Percentiles rank a stretch among this genome's conserved stretches.
Conservation (phyloP, 108 stramenopile genomes). For the Cyclostephanos invisitatus region DNA sequence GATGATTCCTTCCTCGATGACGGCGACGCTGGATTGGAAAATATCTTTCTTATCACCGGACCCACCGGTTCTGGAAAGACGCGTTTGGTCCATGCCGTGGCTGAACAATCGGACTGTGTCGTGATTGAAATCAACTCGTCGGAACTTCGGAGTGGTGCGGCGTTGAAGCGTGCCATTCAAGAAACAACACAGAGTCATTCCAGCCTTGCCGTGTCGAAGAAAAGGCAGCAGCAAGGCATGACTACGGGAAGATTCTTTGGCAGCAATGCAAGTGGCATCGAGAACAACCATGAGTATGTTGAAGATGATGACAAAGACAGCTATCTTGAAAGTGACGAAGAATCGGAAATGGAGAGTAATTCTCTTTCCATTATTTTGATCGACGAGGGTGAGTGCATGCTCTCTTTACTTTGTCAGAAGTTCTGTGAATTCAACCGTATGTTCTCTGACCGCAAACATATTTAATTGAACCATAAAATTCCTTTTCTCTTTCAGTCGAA, state of each 20-base stretch:
- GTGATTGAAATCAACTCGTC: constrained; percentile 81
- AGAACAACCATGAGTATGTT: background rate
- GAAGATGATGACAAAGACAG: constrained; percentile 45
- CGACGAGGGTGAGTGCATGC: constrained; percentile 62
- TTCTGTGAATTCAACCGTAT: background rate
- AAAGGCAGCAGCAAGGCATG: constrained; percentile 2
- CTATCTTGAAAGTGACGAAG: constrained; percentile 20
- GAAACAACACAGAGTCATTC: constrained; percentile 85
- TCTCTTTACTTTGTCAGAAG: background rate
- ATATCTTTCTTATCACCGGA: constrained; percentile 67
- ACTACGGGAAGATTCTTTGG: background rate
- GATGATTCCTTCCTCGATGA: constrained; percentile 52
- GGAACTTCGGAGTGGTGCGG: constrained; percentile 52
- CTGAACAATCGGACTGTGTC: constrained; percentile 54
- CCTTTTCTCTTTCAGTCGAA: constrained; percentile 52
- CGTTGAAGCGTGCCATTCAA: constrained; percentile 64
- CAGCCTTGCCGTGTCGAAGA: constrained; percentile 50
- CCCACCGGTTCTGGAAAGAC: constrained; percentile 72
- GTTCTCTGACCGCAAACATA: background rate
- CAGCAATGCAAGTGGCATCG: constrained; percentile 5
- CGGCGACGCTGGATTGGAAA: constrained; percentile 47
- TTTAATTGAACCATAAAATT: background rate
- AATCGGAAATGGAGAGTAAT: constrained; percentile 23
- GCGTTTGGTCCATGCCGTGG: constrained; percentile 69
- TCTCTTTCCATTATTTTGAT: constrained; percentile 74